Evolutionary conservation across 257 asterid species (phyloP).

Genomic region (Vinca minor): DNA sequence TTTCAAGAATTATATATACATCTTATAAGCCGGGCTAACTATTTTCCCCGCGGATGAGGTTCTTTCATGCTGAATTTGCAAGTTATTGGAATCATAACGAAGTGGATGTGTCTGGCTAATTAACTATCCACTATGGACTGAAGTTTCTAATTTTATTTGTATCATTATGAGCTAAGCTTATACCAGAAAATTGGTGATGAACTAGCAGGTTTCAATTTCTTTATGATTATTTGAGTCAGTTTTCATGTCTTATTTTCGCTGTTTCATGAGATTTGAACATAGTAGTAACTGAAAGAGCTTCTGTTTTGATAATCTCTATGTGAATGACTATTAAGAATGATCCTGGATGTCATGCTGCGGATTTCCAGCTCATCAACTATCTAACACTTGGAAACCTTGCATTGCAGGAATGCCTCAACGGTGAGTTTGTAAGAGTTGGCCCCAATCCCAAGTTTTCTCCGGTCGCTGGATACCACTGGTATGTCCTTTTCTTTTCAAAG

Average conservation of each 20-base stretch:
- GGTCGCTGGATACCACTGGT: conserved; percentile 97
- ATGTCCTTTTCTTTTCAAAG: conserved; percentile 14
- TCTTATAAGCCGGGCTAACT: background rate
- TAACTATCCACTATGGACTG: background rate
- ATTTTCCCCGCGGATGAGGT: background rate
- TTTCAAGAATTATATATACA: background rate
- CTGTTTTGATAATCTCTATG: background rate
- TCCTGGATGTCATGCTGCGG: background rate
- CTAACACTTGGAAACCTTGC: conserved; percentile 3
- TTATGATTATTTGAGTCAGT: background rate
- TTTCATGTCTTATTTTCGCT: background rate
- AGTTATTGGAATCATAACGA: background rate
- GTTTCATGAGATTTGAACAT: background rate
- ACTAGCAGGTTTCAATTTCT: background rate
- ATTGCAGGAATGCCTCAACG: conserved; percentile 83
- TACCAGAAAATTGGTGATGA: background rate
- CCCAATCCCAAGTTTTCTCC: conserved; percentile 89
- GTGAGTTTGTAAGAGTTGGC: conserved; percentile 95
- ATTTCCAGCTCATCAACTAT: background rate
- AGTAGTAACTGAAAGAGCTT: background rate
- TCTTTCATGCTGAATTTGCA: too few species aligned
- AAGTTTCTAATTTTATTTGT: too few species aligned
- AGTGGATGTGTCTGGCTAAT: background rate
- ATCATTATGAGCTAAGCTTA: background rate
- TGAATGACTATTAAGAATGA: background rate